Percentiles rank a stretch among this genome's conserved stretches.
These are phyloP conservation scores for Eustoma russellianum DNA, from an alignment of 257 asterid genomes.

Conservation along the genomic window DNA sequence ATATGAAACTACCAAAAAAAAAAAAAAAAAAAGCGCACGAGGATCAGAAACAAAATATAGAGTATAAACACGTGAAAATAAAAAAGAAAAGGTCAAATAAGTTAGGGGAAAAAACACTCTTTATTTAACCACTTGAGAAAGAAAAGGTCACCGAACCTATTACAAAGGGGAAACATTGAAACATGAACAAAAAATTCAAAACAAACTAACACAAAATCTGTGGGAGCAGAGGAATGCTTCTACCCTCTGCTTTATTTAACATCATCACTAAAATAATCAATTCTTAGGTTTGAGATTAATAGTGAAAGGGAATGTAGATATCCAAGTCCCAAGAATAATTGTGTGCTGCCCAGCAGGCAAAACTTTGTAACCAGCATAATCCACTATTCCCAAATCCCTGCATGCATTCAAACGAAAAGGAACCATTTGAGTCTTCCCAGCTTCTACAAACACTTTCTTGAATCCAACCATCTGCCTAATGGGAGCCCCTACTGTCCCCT, in stretches of 20 bases:
- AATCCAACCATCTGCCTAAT: constrained; percentile 27
- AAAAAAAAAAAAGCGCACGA: no score
- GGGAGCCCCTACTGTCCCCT: constrained; percentile 18
- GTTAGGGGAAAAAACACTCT: no score
- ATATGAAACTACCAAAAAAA: no score
- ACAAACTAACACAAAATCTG: no score
- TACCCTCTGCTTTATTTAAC: neutral
- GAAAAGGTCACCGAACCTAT: no score
- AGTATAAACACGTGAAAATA: no score
- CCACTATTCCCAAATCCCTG: constrained; percentile 24
- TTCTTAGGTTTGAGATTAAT: constrained; percentile 7
- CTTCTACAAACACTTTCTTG: constrained; percentile 21
- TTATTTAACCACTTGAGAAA: no score
- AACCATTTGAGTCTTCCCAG: constrained; percentile 13
- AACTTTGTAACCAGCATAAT: constrained; percentile 18
- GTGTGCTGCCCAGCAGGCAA: constrained; percentile 27
- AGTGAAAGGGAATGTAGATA: constrained; percentile 9
- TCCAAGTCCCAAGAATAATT: constrained; percentile 22
- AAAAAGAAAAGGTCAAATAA: no score
- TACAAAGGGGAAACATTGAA: no score
- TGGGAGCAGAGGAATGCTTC: no score
- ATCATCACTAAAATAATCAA: neutral
- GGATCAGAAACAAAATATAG: no score
- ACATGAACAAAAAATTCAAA: no score
- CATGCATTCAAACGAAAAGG: constrained; percentile 24